Evolutionary conservation across 768 basidiomycete species (phyloP).

Genomic region (Boletus rubroflammeus): DNA sequence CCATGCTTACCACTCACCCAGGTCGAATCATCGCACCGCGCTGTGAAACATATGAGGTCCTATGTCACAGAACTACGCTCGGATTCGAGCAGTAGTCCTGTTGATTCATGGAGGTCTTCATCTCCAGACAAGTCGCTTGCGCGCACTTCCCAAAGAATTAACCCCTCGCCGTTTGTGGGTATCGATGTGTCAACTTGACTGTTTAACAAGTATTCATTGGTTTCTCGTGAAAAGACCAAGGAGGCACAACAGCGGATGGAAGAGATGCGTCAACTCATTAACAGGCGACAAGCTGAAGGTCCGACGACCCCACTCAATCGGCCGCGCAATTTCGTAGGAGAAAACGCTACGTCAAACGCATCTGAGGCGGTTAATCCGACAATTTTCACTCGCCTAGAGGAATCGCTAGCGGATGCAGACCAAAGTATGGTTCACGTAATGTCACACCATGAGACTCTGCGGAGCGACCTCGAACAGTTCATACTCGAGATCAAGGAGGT

Average conservation of each 20-base stretch:
- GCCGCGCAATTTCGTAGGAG: slow-evolving; percentile 35
- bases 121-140: slow-evolving; percentile 55
- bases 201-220: slow-evolving; percentile 5
- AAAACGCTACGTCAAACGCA: slow-evolving; percentile 13
- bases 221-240: slow-evolving; percentile 51
- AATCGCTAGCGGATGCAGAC: slow-evolving; percentile 56
- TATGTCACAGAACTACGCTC: slow-evolving; percentile 51
- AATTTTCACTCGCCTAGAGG: slow-evolving; percentile 38
- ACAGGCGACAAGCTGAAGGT: slow-evolving; percentile 50
- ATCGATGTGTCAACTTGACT: slow-evolving; percentile 2
- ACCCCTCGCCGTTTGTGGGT: slow-evolving; percentile 42
- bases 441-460: slow-evolving; percentile 54
- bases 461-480: slow-evolving; percentile 47
- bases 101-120: slow-evolving; percentile 42
- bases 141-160: slow-evolving; percentile 44
- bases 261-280: slow-evolving; percentile 78
- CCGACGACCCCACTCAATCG: slow-evolving; percentile 44
- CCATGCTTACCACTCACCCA: slow-evolving; percentile 26
- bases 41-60: slow-evolving; percentile 71
- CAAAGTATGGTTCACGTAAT: slow-evolving; percentile 48
- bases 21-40: slow-evolving; percentile 69
- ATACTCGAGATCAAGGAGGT: slow-evolving; percentile 58
- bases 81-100: slow-evolving; percentile 20
- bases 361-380: slow-evolving; percentile 15
- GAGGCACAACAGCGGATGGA: slow-evolving; percentile 77